phyloP scores from a whole-genome alignment of 2,329 filamentous ascomycete genomes.

The Coniochaeta hoffmannii region DNA sequence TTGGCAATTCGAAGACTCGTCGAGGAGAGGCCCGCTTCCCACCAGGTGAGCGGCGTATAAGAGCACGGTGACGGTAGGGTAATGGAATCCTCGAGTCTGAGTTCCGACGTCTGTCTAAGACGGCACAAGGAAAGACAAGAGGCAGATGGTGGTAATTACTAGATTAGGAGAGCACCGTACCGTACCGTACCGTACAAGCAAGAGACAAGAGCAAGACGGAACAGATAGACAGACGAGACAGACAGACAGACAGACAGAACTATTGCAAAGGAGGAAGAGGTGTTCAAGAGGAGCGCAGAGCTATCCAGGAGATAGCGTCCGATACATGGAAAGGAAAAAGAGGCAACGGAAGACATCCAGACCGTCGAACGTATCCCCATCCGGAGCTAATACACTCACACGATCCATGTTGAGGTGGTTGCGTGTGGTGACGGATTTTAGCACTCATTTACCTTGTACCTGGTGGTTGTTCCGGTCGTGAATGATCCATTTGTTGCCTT shows the following conservation, averaged over 20 bases:
- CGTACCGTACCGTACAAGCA: no score
- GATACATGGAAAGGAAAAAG: neutral
- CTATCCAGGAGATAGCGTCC: constrained; percentile 1
- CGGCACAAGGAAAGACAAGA: neutral
- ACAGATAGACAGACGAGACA: neutral
- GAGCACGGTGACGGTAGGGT: neutral
- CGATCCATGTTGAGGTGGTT: constrained; percentile 1
- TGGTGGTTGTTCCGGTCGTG: neutral
- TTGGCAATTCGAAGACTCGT: neutral
- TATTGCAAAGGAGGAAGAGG: neutral
- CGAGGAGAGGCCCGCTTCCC: neutral
- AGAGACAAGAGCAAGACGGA: no score
- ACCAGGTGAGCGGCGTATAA: neutral
- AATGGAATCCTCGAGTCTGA: neutral
- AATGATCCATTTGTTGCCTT: neutral
- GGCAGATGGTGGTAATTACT: neutral
- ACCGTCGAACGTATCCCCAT: constrained; percentile 1
- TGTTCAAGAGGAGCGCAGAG: no score
- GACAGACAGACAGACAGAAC: no score
- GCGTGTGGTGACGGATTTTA: constrained; percentile 2
- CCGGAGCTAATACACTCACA: constrained; percentile 1
- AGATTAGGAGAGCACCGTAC: neutral
- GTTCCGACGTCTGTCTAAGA: constrained; percentile 1
- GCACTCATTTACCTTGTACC: constrained; percentile 1
- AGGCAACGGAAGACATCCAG: constrained; percentile 1